Conservation (phyloP, 2,329 filamentous ascomycete genomes). For the Aspergillus melleus region DNA sequence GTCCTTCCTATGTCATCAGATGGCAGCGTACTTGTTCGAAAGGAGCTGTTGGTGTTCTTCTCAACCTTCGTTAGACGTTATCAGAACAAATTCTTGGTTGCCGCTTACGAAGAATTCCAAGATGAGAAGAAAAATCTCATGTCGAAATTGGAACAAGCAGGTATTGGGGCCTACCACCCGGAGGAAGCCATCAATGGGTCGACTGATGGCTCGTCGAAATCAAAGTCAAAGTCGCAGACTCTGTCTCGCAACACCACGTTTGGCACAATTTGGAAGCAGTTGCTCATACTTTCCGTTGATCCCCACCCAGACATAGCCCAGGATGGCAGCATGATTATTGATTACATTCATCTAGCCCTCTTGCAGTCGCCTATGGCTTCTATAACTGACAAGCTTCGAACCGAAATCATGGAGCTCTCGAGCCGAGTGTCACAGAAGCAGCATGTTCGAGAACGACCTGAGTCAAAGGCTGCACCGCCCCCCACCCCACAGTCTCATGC, state of each 20-base stretch:
- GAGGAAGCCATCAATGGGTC: slow-evolving; percentile 24
- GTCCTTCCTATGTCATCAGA: slow-evolving; percentile 90
- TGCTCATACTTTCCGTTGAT: slow-evolving; percentile 86
- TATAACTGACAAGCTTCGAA: slow-evolving; percentile 69
- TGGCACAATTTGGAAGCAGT: slow-evolving; percentile 90
- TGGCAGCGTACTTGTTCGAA: slow-evolving; percentile 89
- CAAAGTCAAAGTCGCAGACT: slow-evolving; percentile 30
- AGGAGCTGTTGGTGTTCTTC: slow-evolving; percentile 89
- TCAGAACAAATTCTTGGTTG: slow-evolving; percentile 87
- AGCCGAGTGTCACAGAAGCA: slow-evolving; percentile 39
- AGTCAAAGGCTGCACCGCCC: slow-evolving; percentile 38
- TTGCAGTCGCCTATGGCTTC: slow-evolving; percentile 73
- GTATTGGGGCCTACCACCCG: slow-evolving; percentile 18
- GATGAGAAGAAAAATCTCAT: slow-evolving; percentile 75
- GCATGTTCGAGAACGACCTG: slow-evolving; percentile 35
- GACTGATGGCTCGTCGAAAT: slow-evolving; percentile 18
- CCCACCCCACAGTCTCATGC: slow-evolving; percentile 51
- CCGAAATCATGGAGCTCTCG: slow-evolving; percentile 55
- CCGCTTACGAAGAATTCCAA: slow-evolving; percentile 83
- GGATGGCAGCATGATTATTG: slow-evolving; percentile 80
- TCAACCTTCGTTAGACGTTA: slow-evolving; percentile 89
- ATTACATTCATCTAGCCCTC: slow-evolving; percentile 77
- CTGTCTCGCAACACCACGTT: slow-evolving; percentile 84
- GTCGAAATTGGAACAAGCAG: slow-evolving; percentile 48
- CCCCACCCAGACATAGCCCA: slow-evolving; percentile 90